Conservation (phyloP, 345 rosid genomes). For the Microcos paniculata region DNA sequence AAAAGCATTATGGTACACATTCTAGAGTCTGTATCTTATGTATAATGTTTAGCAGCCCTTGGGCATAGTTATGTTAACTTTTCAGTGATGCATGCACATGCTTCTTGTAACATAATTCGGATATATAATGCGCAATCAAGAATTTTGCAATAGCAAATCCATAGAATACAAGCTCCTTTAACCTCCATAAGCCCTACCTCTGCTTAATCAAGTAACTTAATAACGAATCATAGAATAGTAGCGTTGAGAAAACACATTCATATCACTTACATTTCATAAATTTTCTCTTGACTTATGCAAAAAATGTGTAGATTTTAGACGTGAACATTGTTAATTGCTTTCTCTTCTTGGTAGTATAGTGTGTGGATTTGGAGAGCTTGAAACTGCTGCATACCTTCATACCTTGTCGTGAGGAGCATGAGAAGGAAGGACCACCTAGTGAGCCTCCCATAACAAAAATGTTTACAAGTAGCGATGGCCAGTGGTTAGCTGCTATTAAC, state of each 20-base stretch:
- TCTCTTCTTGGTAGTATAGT: slow-evolving; percentile 34
- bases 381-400: slow-evolving; percentile 57
- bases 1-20: neutral
- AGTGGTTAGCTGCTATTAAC: slow-evolving; percentile 89
- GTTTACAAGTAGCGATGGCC: slow-evolving; percentile 84
- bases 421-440: slow-evolving; percentile 41
- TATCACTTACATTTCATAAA: too few relatives aligned
- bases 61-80: neutral
- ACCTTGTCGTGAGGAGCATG: slow-evolving; percentile 53
- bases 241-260: neutral
- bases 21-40: neutral
- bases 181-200: neutral
- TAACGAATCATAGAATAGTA: neutral
- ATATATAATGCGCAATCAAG: neutral
- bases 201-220: neutral
- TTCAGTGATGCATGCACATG: neutral
- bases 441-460: slow-evolving; percentile 91
- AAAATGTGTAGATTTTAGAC: too few relatives aligned
- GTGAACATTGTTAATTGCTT: neutral
- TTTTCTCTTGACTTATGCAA: too few relatives aligned
- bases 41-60: neutral
- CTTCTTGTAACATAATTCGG: neutral
- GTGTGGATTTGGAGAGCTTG: slow-evolving; percentile 62
- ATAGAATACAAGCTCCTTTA: neutral
- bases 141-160: neutral